Evolutionary conservation across 2,329 filamentous ascomycete genomes (phyloP).

Genomic region (Berkeleyomyces basicola): DNA sequence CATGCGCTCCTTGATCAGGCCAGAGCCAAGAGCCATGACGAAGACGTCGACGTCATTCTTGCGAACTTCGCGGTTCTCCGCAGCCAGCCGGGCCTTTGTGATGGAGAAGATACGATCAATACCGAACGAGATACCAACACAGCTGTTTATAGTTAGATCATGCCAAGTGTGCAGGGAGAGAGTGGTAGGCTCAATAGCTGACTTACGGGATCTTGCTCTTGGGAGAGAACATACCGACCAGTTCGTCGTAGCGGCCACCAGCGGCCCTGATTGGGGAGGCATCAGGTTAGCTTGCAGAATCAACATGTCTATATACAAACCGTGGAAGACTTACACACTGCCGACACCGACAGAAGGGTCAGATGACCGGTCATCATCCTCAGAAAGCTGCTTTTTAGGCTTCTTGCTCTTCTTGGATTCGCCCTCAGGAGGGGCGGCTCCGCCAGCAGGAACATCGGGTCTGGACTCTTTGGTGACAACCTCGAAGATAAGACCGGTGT

Average conservation of each 20-base stretch:
- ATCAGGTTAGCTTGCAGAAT: neutral
- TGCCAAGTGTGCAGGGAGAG: neutral
- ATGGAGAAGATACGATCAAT: constrained; percentile 93
- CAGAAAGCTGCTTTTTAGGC: constrained; percentile 28
- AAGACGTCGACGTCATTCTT: constrained; percentile 73
- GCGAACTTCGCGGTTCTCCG: constrained; percentile 39
- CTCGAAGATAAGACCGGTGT: constrained; percentile 82
- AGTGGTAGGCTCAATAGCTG: neutral
- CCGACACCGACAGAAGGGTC: constrained; percentile 74
- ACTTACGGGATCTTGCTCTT: constrained; percentile 57
- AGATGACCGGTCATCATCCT: constrained; percentile 51
- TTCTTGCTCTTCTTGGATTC: constrained; percentile 31
- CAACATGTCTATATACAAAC: neutral
- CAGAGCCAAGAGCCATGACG: constrained; percentile 84
- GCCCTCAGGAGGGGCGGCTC: constrained; percentile 20
- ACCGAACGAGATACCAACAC: constrained; percentile 61
- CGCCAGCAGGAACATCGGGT: constrained; percentile 24
- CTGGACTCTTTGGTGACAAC: constrained; percentile 70
- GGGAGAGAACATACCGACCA: constrained; percentile 85
- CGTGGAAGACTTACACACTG: constrained; percentile 36
- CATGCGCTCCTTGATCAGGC: constrained; percentile 72
- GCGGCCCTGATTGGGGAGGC: constrained; percentile 37
- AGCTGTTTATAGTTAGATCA: constrained; percentile 16
- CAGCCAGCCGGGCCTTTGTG: constrained; percentile 58
- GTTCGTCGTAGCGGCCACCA: constrained; percentile 79